Base-by-base conservation (phyloP, 495 filamentous ascomycete genomes). In the Penicillium ucsense region DNA sequence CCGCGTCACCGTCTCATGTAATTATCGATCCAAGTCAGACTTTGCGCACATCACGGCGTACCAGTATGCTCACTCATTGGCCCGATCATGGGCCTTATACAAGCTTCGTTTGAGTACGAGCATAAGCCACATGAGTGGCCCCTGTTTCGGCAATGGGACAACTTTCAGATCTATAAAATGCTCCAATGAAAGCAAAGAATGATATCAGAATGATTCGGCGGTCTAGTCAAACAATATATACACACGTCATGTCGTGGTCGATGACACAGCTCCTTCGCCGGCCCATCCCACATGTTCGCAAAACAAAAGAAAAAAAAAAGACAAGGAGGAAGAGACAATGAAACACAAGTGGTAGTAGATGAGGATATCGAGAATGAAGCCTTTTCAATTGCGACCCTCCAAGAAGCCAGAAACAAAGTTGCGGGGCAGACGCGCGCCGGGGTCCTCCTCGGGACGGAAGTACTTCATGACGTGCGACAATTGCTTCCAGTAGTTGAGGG, bases 401-500 rank as follows among this genome's bases (percentile, higher is more conserved):
- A 97, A 73, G 76, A 98, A 98, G 31, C 89, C 88, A 51, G 78
- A 75, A 69, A 98, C 89, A 70, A 98, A 97, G 67, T 80, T 88
- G 48, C 77, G 73, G 31, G 92, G 92, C 66, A 95, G 68, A 54
- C 77, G 79, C 48, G 85, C 84, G 51, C 76, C 81, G 28, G 81
- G 78, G 52, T 94, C 87, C 65, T 95, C 89, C 66, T 95, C 88
- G 63, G 81, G 73, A 57, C 88, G 79, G 77, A 96, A 98, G 71
- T 94, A 98, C 61, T 95, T 94, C 77, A 98, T 86, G 54, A 98
- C 80, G 63, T 98, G 92, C 41, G 86, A 85, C 44, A 91, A 77
- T 72, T 97, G 94, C 71, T 95, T 95, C 92, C 94, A 98, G 79
- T 84, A 98, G 70, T 97, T 98, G 73, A 97, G 78, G 34, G 89